Percentiles rank a stretch among this genome's conserved stretches.
These are phyloP conservation scores for Penicillium sp. DNA, from an alignment of 2,329 filamentous ascomycete species.

Conservation along the genomic window DNA sequence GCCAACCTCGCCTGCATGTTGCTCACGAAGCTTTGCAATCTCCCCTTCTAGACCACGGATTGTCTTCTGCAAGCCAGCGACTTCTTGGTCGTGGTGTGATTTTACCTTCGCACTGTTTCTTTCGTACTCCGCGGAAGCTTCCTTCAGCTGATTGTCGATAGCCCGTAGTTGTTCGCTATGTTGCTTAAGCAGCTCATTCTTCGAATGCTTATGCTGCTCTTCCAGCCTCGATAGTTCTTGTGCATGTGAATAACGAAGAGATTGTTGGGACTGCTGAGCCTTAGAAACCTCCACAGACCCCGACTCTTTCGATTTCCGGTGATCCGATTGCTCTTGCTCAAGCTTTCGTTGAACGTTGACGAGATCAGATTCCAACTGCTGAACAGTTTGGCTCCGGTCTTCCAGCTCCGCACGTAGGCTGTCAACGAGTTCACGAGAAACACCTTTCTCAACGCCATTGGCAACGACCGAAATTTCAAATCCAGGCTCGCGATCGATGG, in stretches of 20 bases:
- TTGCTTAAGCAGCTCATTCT: slow-evolving; percentile 47
- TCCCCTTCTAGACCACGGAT: slow-evolving; percentile 62
- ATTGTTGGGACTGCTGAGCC: slow-evolving; percentile 70
- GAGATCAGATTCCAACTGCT: slow-evolving; percentile 61
- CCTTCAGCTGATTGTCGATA: slow-evolving; percentile 54
- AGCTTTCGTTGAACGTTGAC: slow-evolving; percentile 59
- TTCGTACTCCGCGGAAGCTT: slow-evolving; percentile 47
- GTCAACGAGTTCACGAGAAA: slow-evolving; percentile 93
- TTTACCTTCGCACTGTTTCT: slow-evolving; percentile 41
- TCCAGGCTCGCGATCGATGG: slow-evolving; percentile 88
- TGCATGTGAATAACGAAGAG: slow-evolving; percentile 71
- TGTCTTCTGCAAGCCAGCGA: slow-evolving; percentile 65
- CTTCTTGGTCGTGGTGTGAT: slow-evolving; percentile 61
- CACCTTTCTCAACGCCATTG: slow-evolving; percentile 82
- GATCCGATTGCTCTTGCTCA: slow-evolving; percentile 74
- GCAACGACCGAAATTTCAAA: slow-evolving; percentile 80
- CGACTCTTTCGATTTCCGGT: slow-evolving; percentile 67
- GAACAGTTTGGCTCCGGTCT: slow-evolving; percentile 67
- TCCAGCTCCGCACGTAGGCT: slow-evolving; percentile 76
- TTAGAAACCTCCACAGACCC: slow-evolving; percentile 58
- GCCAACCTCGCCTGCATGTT: slow-evolving; percentile 59
- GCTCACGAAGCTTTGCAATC: slow-evolving; percentile 53
- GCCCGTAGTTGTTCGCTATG: slow-evolving; percentile 53
- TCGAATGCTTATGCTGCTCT: slow-evolving; percentile 50
- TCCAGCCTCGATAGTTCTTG: slow-evolving; percentile 59